Percentiles rank a stretch among this genome's conserved stretches.
Conservation (phyloP, 2,329 filamentous ascomycete genomes). For the Trichocomaceae sp. region DNA sequence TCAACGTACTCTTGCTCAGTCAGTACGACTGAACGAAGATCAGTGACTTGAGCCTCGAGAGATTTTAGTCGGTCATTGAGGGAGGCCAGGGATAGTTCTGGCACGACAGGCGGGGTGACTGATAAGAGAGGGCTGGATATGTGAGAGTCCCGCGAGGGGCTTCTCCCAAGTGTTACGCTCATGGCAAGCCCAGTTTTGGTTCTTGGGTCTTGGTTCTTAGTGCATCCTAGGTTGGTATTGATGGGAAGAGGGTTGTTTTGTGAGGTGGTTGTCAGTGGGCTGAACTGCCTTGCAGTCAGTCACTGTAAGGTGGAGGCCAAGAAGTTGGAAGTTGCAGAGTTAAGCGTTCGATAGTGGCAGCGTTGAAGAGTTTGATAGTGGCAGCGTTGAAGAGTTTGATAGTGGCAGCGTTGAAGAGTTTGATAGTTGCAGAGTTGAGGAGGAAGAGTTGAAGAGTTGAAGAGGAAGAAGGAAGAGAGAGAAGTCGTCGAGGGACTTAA, state of each 20-base stretch:
- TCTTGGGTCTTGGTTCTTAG: not conserved
- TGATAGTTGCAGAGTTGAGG: not conserved
- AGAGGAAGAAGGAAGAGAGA: not conserved
- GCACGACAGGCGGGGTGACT: conserved; percentile 27
- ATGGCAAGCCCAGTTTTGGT: conserved; percentile 16
- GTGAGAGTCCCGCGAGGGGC: conserved; percentile 33
- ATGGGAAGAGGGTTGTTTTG: not conserved
- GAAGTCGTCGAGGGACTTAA: not conserved
- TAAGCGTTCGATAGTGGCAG: too few species aligned
- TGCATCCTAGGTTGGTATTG: not conserved
- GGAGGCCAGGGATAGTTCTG: conserved; percentile 30
- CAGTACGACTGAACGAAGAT: conserved; percentile 32
- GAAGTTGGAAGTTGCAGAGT: too few species aligned
- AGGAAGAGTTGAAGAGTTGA: not conserved
- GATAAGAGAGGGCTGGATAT: conserved; percentile 33
- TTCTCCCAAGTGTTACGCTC: conserved; percentile 32
- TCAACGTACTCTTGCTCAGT: conserved; percentile 36
- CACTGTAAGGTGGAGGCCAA: too few species aligned
- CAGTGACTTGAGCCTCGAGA: conserved; percentile 32
- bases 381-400: too few species aligned
- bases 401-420: too few species aligned
- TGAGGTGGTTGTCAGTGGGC: too few species aligned
- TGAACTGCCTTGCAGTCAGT: not conserved
- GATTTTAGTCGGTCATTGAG: conserved; percentile 35
- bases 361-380: too few species aligned